These are phyloP conservation scores for Aspergillus sp. DNA, from an alignment of 2,329 filamentous ascomycete species.

Conservation along the genomic window DNA sequence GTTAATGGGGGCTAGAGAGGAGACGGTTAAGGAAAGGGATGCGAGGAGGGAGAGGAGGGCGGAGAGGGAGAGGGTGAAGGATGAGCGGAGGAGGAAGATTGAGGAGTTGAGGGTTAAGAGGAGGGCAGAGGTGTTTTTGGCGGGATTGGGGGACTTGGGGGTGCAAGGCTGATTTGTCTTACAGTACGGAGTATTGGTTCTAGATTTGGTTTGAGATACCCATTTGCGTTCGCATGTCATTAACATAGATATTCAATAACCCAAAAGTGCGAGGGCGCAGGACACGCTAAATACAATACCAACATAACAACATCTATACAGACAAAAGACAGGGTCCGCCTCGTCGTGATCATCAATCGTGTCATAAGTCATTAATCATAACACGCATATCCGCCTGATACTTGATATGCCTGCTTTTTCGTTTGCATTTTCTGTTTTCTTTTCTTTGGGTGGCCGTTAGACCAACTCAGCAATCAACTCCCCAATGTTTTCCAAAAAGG, in stretches of 20 bases:
- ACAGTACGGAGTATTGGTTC: slow-evolving; percentile 1
- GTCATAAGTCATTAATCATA: slow-evolving; percentile 4
- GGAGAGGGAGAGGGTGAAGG: slow-evolving; percentile 56
- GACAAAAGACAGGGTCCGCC: background rate
- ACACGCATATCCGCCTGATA: too few relatives aligned
- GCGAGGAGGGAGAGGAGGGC: slow-evolving; percentile 53
- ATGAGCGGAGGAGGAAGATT: slow-evolving; percentile 47
- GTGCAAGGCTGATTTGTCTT: background rate
- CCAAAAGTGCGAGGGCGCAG: too few relatives aligned
- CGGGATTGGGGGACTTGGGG: slow-evolving; percentile 43
- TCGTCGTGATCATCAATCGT: background rate
- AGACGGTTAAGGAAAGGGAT: slow-evolving; percentile 59
- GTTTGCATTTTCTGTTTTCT: background rate
- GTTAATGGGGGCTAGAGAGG: slow-evolving; percentile 58
- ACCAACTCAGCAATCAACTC: too few relatives aligned
- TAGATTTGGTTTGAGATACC: slow-evolving; percentile 6
- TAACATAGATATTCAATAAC: too few relatives aligned
- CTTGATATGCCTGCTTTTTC: background rate
- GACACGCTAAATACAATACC: background rate
- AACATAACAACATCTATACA: background rate
- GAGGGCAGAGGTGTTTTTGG: slow-evolving; percentile 66
- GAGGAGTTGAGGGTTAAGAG: slow-evolving; percentile 54
- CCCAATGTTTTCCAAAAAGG: slow-evolving; percentile 19
- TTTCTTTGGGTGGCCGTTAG: too few relatives aligned
- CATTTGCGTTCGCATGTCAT: background rate